Conservation (phyloP, 257 asterid species). For the Echium plantagineum region DNA sequence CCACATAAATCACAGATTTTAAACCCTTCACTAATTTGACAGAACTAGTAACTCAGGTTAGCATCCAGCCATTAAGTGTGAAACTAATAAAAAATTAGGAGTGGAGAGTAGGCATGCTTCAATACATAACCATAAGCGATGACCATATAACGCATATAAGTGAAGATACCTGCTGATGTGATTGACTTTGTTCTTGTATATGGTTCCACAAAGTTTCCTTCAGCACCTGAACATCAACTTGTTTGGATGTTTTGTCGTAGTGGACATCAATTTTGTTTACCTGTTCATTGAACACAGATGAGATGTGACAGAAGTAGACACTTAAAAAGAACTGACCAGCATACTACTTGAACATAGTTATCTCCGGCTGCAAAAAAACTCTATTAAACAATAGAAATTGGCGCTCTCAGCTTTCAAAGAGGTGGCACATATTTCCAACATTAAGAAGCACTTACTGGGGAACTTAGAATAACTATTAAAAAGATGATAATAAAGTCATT, state of each 20-base stretch:
- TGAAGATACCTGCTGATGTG: slow-evolving; percentile 33
- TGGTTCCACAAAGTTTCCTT: slow-evolving; percentile 86
- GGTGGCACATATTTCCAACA: too few relatives aligned
- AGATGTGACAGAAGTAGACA: slow-evolving; percentile 1
- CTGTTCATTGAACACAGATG: slow-evolving; percentile 24
- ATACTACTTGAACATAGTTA: background rate
- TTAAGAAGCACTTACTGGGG: too few relatives aligned
- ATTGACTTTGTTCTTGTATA: slow-evolving; percentile 30
- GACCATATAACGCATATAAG: background rate
- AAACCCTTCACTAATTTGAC: too few relatives aligned
- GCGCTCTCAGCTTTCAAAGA: too few relatives aligned
- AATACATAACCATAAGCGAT: background rate
- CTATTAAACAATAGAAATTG: too few relatives aligned
- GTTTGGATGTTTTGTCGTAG: slow-evolving; percentile 84
- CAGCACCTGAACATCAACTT: slow-evolving; percentile 84
- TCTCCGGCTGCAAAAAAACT: too few relatives aligned
- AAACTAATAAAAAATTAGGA: slow-evolving; percentile 1
- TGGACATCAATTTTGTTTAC: slow-evolving; percentile 73
- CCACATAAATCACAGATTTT: too few relatives aligned
- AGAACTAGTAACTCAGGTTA: too few relatives aligned
- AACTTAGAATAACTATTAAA: too few relatives aligned
- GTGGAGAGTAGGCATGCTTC: background rate
- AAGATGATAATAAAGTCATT: too few relatives aligned
- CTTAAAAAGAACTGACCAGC: background rate
- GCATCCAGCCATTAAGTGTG: background rate